Evolutionary conservation across 192 early-diverging fungal genomes (phyloP), one percentile per base, ranked within the genome.

Genomic region (Geranomyces variabilis): DNA sequence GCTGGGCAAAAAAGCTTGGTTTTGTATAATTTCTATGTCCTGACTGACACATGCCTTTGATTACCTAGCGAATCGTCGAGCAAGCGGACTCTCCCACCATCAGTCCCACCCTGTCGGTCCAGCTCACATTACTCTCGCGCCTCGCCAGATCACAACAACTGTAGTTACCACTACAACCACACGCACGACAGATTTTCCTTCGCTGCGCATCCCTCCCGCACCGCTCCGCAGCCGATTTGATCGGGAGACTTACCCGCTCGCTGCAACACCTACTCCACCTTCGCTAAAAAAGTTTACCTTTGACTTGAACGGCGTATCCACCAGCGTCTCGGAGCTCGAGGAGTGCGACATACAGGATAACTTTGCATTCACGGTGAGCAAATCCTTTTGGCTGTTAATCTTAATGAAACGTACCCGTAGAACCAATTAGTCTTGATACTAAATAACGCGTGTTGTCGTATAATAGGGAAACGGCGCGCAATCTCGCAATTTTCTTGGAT

Each of bases 161-260:
- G 90, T 92, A 26, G 91, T 91, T 0, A 92, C 91, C 2, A 93
- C 91, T 0, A 92, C 91, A 1, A 92, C 91, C 3, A 94, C 92
- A 0, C 91, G 89, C 7, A 84, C 81, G 14, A 81, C 80, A 13
- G 78, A 81, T 36, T 94, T 87, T 73, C 92, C 92, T 5, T 90
- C 92, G 14, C 73, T 93, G 10, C 67, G 82, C 47, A 77, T 94
- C 49, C 86, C 85, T 2, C 88, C 85, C 17, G 58, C 60, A 55
- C 87, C 88, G 0, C 69, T 71, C 10, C 79, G 78, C 55, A 81
- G 84, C 36, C 78, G 80, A 28, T 73, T 91, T 24, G 84, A 90
- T 63, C 81, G 84, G 4, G 83, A 86, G 17, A 72, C 84, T 57
- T 95, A 88, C 70, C 92, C 91, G 41, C 79, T 95, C 43, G 89